Conservation (phyloP, 495 filamentous ascomycete species). For the Penicillium arizonense region DNA sequence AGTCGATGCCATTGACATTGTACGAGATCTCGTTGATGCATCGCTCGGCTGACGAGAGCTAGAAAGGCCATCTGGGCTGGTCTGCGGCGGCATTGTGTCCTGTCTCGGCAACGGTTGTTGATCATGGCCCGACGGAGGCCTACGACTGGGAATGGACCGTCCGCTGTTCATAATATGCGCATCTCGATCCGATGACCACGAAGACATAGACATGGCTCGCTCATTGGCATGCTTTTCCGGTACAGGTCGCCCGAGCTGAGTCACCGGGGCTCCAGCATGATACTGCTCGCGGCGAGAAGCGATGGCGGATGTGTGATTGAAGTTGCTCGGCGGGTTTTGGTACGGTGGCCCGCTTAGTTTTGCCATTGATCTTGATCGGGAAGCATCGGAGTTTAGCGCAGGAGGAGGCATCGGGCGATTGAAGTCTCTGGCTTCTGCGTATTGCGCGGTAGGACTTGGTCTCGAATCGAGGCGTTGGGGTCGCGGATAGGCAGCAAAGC, state of each 20-base stretch:
- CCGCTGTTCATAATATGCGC: slow-evolving; percentile 84
- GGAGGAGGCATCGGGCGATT: slow-evolving; percentile 56
- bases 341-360: slow-evolving; percentile 63
- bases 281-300: slow-evolving; percentile 77
- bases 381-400: slow-evolving; percentile 74
- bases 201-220: slow-evolving; percentile 92
- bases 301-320: slow-evolving; percentile 65
- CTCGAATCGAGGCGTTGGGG: slow-evolving; percentile 71
- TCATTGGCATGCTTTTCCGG: slow-evolving; percentile 85
- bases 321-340: slow-evolving; percentile 61
- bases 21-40: slow-evolving; percentile 46
- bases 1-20: slow-evolving; percentile 92
- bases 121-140: slow-evolving; percentile 56
- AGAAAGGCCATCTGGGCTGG: slow-evolving; percentile 23
- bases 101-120: slow-evolving; percentile 15
- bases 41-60: slow-evolving; percentile 42
- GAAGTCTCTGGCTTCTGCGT: slow-evolving; percentile 47
- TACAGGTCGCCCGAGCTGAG: slow-evolving; percentile 85
- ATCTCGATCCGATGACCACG: slow-evolving; percentile 76
- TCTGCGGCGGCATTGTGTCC: slow-evolving; percentile 24
- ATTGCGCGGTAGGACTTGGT: slow-evolving; percentile 57
- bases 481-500: slow-evolving; percentile 59
- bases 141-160: slow-evolving; percentile 72
- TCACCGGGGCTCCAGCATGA: slow-evolving; percentile 61
- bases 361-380: slow-evolving; percentile 81